These are phyloP conservation scores for Metarhizium album DNA, from an alignment of 2,329 filamentous ascomycete species.

Conservation along the genomic window DNA sequence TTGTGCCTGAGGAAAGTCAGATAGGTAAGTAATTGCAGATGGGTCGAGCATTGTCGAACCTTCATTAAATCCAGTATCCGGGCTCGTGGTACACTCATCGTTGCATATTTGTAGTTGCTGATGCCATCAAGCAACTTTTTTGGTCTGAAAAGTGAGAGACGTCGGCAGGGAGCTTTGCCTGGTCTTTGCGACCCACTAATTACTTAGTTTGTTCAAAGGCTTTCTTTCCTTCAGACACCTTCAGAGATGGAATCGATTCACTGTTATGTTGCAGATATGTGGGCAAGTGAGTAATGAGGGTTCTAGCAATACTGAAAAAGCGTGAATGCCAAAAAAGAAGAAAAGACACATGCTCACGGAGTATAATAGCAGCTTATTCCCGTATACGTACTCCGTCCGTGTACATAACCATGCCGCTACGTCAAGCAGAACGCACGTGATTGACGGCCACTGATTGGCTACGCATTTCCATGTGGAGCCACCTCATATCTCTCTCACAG, in stretches of 20 bases:
- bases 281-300: too few relatives aligned
- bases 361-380: too few relatives aligned
- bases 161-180: background rate
- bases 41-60: slow-evolving; percentile 34
- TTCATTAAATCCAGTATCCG: slow-evolving; percentile 65
- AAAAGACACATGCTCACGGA: too few relatives aligned
- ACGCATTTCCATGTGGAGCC: background rate
- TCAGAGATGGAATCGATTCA: background rate
- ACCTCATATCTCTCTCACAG: background rate
- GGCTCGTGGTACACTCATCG: slow-evolving; percentile 52
- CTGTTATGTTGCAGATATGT: too few relatives aligned
- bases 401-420: too few relatives aligned
- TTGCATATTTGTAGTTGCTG: slow-evolving; percentile 24
- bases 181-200: background rate
- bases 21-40: background rate
- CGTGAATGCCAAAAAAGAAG: too few relatives aligned
- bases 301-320: too few relatives aligned
- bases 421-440: too few relatives aligned
- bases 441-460: slow-evolving; percentile 6
- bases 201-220: background rate
- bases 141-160: background rate
- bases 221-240: background rate
- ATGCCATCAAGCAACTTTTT: slow-evolving; percentile 8
- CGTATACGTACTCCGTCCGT: too few relatives aligned
- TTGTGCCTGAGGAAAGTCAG: slow-evolving; percentile 53